A percentile compares a stretch with the other conserved stretches of the same genome.
Conservation (phyloP, 306 rosid species). For the Cyamopsis tetragonoloba region DNA sequence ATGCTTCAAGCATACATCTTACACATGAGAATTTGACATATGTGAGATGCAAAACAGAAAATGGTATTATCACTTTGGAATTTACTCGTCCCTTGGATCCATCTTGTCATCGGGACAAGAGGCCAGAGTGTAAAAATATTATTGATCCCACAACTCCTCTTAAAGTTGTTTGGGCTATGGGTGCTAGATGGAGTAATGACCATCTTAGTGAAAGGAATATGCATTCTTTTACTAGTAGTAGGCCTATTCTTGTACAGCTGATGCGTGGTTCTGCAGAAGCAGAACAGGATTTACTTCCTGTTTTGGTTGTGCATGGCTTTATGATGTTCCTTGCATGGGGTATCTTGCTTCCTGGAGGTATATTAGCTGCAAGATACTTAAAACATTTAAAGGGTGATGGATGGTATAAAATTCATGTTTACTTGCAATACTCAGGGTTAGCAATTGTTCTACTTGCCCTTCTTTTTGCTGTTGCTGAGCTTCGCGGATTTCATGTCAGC, state of each 20-base stretch:
- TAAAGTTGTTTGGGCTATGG: constrained; percentile 96
- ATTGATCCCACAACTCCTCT: constrained; percentile 81
- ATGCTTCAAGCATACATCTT: constrained; percentile 57
- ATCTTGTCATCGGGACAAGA: constrained; percentile 43
- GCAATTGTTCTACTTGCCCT: constrained; percentile 69
- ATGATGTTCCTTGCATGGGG: constrained; percentile 99
- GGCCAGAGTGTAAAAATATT: constrained; percentile 70
- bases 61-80: constrained; percentile 75
- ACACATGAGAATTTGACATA: constrained; percentile 68
- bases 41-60: constrained; percentile 81
- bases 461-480: constrained; percentile 93
- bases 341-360: constrained; percentile 85
- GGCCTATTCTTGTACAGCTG: constrained; percentile 67
- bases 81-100: constrained; percentile 86
- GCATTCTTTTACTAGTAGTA: constrained; percentile 77
- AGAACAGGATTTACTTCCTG: constrained; percentile 86
- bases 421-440: constrained; percentile 92
- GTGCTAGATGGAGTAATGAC: constrained; percentile 64
- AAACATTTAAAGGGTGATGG: constrained; percentile 95
- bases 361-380: constrained; percentile 77
- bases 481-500: constrained; percentile 67
- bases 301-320: constrained; percentile 87
- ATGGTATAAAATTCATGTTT: constrained; percentile 88
- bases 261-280: constrained; percentile 92
- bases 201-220: constrained; percentile 65